Evolutionary conservation across 2,329 filamentous ascomycete species (phyloP).

Genomic region (Ceratocystis alfenasii): DNA sequence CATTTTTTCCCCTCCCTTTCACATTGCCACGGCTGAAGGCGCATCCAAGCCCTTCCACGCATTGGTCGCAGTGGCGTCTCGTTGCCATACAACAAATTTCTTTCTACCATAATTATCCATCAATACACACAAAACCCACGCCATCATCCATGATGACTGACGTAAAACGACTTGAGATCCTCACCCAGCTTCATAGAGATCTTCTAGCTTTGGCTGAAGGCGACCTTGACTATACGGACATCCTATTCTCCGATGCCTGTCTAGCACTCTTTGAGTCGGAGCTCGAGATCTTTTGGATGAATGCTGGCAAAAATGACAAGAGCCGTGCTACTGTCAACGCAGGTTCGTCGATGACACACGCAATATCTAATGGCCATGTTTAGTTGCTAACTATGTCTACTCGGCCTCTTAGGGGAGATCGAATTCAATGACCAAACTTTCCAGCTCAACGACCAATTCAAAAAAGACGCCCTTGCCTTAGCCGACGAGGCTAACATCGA

Average conservation of each 20-base stretch:
- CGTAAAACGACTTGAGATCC: conserved; percentile 58
- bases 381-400: neutral
- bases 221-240: conserved; percentile 46
- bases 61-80: neutral
- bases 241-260: conserved; percentile 59
- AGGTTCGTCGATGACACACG: conserved; percentile 37
- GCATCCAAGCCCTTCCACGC: neutral
- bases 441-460: conserved; percentile 73
- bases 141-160: conserved; percentile 52
- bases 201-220: conserved; percentile 64
- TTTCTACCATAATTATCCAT: neutral
- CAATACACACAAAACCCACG: conserved; percentile 22
- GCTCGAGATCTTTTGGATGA: conserved; percentile 62
- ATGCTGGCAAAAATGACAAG: conserved; percentile 58
- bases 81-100: neutral
- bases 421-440: conserved; percentile 62
- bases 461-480: conserved; percentile 66
- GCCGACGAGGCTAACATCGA: conserved; percentile 84
- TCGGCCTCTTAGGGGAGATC: conserved; percentile 53
- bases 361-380: neutral
- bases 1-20: neutral
- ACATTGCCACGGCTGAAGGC: neutral
- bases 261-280: conserved; percentile 58
- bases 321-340: conserved; percentile 61
- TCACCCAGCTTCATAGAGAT: conserved; percentile 78